These are phyloP conservation scores for Coemansia sp. DNA, from an alignment of 192 early-diverging fungal genomes.

Conservation along the genomic window DNA sequence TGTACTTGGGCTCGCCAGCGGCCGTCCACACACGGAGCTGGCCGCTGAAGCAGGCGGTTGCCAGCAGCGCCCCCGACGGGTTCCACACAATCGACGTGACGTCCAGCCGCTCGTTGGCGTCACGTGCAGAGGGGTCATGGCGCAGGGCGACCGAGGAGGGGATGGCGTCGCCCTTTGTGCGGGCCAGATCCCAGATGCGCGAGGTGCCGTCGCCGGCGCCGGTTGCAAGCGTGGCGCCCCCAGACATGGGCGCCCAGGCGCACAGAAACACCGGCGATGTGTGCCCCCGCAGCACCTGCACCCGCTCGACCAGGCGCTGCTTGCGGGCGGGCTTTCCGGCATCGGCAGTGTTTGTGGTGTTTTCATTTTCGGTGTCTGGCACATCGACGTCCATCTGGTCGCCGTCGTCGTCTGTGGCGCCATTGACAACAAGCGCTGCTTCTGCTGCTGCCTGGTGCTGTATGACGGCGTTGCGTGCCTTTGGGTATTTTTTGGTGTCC, in stretches of 20 bases:
- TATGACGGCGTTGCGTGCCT: not conserved
- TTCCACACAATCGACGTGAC: slow-evolving; percentile 88
- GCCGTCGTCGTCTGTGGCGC: slow-evolving; percentile 4
- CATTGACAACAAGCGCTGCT: not conserved
- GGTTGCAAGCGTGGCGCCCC: slow-evolving; percentile 66
- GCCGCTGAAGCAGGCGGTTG: slow-evolving; percentile 85
- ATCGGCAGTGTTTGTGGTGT: not conserved
- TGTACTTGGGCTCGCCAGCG: slow-evolving; percentile 59
- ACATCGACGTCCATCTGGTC: slow-evolving; percentile 41
- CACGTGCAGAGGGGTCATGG: slow-evolving; percentile 41
- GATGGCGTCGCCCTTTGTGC: slow-evolving; percentile 39
- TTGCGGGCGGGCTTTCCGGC: slow-evolving; percentile 8
- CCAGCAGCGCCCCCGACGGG: slow-evolving; percentile 72
- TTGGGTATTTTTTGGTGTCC: slow-evolving; percentile 15
- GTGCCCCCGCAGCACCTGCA: slow-evolving; percentile 65
- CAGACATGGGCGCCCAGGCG: slow-evolving; percentile 74
- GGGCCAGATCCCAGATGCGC: slow-evolving; percentile 80
- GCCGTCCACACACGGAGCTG: slow-evolving; percentile 82
- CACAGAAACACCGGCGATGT: slow-evolving; percentile 72
- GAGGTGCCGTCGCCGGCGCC: slow-evolving; percentile 80
- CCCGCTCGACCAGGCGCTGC: slow-evolving; percentile 41
- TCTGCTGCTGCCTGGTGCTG: not conserved
- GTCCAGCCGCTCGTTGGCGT: slow-evolving; percentile 60
- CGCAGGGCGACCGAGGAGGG: slow-evolving; percentile 61
- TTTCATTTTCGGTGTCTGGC: slow-evolving; percentile 38